Conservation (phyloP, 768 basidiomycete species). For the Pseudohyphozyma bogoriensis region DNA sequence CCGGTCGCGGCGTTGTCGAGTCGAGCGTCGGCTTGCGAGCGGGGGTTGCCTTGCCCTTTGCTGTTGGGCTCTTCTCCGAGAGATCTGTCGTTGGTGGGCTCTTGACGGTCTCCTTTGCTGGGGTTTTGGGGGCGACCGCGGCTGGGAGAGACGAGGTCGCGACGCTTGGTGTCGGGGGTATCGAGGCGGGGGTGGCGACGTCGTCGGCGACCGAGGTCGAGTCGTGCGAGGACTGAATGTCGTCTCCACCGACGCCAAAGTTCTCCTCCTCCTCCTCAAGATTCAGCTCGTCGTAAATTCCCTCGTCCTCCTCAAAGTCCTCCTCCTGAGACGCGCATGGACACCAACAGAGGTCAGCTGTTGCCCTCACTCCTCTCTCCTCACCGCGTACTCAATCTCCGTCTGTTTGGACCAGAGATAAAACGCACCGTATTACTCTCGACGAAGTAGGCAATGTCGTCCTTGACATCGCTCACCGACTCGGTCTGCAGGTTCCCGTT, state of each 20-base stretch:
- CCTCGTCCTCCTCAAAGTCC: constrained; percentile 92
- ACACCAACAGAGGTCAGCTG: not conserved
- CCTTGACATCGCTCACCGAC: constrained; percentile 68
- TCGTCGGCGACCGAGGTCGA: constrained; percentile 49
- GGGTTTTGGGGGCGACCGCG: constrained; percentile 20
- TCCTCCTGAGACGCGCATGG: constrained; percentile 85
- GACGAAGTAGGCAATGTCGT: constrained; percentile 92
- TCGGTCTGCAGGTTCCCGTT: constrained; percentile 82
- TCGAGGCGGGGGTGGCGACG: not conserved
- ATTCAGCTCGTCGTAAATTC: constrained; percentile 93
- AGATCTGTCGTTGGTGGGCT: not conserved
- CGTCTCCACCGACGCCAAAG: constrained; percentile 52
- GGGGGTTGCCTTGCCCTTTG: not conserved
- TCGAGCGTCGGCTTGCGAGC: constrained; percentile 22
- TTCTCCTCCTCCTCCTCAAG: constrained; percentile 95
- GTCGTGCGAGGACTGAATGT: constrained; percentile 63
- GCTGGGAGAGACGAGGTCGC: constrained; percentile 41
- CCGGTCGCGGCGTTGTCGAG: constrained; percentile 4
- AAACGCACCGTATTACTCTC: constrained; percentile 81
- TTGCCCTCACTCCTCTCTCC: not conserved
- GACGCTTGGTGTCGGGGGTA: constrained; percentile 39
- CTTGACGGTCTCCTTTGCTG: constrained; percentile 7
- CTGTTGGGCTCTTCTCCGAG: constrained; percentile 2
- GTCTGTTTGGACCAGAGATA: not conserved
- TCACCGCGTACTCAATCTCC: constrained; percentile 3